Evolutionary conservation across 306 rosid species (phyloP).

Genomic region (Acacia confusa): DNA sequence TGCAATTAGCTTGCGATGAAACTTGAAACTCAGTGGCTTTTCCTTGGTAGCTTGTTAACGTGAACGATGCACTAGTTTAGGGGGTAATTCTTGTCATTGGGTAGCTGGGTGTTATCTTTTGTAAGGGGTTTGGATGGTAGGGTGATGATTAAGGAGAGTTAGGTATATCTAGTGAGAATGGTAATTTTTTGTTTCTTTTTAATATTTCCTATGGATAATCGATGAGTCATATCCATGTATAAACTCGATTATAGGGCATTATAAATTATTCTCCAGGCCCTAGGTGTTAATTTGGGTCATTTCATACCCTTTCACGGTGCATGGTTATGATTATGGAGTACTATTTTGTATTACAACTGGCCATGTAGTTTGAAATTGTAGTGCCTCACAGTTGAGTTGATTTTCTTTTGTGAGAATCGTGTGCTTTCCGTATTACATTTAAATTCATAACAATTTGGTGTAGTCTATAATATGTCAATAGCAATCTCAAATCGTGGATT

Average conservation of each 20-base stretch:
- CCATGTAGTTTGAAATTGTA: not conserved
- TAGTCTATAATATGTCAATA: too few species aligned
- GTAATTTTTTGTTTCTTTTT: not conserved
- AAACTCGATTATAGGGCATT: not conserved
- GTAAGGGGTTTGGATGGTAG: not conserved
- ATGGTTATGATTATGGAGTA: too few species aligned
- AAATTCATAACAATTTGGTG: not conserved
- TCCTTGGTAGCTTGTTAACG: not conserved
- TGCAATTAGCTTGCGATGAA: not conserved
- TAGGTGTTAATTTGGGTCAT: not conserved
- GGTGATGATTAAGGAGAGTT: not conserved
- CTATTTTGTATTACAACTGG: too few species aligned
- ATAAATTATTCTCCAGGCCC: not conserved
- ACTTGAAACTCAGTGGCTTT: not conserved
- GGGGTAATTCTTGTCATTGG: slow-evolving; percentile 41
- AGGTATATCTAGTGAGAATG: not conserved
- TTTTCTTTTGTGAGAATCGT: not conserved
- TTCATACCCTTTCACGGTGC: too few species aligned
- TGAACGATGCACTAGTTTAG: not conserved
- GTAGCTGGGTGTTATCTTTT: not conserved
- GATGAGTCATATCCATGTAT: not conserved
- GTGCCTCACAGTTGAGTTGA: not conserved
- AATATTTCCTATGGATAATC: not conserved
- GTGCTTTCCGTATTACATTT: not conserved
- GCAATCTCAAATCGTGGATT: not conserved